These are phyloP conservation scores for Litchi chinensis DNA, from an alignment of 345 rosid species.

Conservation along the genomic window DNA sequence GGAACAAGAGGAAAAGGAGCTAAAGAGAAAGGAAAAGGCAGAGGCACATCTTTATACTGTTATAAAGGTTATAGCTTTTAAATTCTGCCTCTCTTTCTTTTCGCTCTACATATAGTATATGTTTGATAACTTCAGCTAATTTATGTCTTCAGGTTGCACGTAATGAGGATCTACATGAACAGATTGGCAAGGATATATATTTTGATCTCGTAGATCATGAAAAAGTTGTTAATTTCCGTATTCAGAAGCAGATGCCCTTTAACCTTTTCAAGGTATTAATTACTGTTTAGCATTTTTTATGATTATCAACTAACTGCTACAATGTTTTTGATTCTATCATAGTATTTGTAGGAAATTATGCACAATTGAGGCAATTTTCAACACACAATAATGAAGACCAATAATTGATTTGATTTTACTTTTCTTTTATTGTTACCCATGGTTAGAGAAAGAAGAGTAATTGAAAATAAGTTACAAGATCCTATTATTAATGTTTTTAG, in stretches of 20 bases:
- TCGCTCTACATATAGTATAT: neutral
- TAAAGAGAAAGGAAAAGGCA: constrained; percentile 57
- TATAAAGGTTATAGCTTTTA: constrained; percentile 42
- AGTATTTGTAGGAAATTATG: neutral
- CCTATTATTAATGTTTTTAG: constrained; percentile 29
- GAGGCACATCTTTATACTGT: constrained; percentile 65
- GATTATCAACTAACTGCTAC: neutral
- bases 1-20: constrained; percentile 67
- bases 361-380: neutral
- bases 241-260: constrained; percentile 56
- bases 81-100: neutral
- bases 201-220: constrained; percentile 75
- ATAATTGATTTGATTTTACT: neutral
- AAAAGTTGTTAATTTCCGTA: constrained; percentile 57
- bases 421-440: neutral
- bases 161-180: constrained; percentile 48
- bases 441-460: too few species aligned
- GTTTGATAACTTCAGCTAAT: neutral
- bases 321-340: neutral
- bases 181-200: constrained; percentile 61
- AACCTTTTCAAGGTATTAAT: constrained; percentile 46
- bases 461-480: too few species aligned
- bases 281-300: neutral
- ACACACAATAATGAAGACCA: neutral
- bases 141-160: constrained; percentile 51